These are phyloP conservation scores for Kappamyces sp. DNA, from an alignment of 192 early-diverging fungal genomes.

Conservation along the genomic window DNA sequence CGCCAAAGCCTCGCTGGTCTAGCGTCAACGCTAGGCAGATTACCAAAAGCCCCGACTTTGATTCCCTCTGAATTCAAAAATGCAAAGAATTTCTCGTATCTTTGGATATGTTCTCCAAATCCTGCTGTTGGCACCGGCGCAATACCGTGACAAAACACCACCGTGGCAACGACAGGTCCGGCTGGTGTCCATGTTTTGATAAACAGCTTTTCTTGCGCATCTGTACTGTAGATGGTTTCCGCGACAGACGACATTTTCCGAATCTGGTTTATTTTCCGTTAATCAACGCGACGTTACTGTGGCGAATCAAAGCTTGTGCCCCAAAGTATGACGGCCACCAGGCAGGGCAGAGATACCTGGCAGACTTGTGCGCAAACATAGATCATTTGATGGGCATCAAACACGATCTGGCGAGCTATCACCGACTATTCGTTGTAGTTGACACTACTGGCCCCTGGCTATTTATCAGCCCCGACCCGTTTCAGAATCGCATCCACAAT, in stretches of 20 bases:
- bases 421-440: too few relatives aligned
- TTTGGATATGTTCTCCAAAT: conserved; percentile 19
- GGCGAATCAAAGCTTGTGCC: too few relatives aligned
- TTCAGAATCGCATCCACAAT: too few relatives aligned
- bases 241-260: background rate
- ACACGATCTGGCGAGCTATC: too few relatives aligned
- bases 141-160: conserved; percentile 39
- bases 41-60: conserved; percentile 12
- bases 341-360: too few relatives aligned
- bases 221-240: too few relatives aligned
- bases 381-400: too few relatives aligned
- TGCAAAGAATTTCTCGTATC: conserved; percentile 4
- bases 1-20: conserved; percentile 7
- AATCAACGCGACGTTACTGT: too few relatives aligned
- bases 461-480: too few relatives aligned
- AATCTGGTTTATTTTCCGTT: background rate
- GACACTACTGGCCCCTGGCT: too few relatives aligned
- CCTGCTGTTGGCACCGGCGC: conserved; percentile 19
- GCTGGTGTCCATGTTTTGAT: conserved; percentile 11
- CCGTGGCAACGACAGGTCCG: conserved; percentile 29
- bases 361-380: too few relatives aligned
- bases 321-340: too few relatives aligned
- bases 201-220: background rate
- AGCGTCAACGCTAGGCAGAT: conserved; percentile 22
- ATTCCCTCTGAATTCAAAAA: background rate